Evolutionary conservation across 2,329 filamentous ascomycete species (phyloP).

Genomic region (Aspergillus clavatus): DNA sequence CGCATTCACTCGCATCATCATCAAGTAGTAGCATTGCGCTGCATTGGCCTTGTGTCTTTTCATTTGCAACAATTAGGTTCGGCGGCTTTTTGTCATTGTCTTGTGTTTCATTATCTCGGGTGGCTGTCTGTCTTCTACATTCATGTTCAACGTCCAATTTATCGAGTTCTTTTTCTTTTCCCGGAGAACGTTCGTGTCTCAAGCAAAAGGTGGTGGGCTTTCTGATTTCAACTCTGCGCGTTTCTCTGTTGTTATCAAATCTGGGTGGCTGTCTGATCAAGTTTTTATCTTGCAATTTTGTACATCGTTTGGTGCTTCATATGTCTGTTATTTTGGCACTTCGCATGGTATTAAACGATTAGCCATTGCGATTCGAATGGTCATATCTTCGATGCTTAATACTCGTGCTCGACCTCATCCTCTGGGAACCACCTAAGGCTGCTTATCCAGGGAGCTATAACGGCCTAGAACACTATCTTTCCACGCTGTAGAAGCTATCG

Average conservation of each 20-base stretch:
- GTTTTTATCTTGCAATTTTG: conserved; percentile 8
- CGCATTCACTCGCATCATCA: not conserved
- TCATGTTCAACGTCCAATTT: not conserved
- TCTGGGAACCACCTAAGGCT: too few species aligned
- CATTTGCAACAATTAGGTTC: not conserved
- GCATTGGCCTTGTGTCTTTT: not conserved
- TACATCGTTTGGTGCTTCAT: conserved; percentile 6
- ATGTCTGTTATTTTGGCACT: conserved; percentile 4
- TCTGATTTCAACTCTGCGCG: conserved; percentile 9
- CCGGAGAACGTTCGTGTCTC: not conserved
- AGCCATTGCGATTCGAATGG: not conserved
- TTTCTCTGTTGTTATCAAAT: conserved; percentile 18
- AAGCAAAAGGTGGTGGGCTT: conserved; percentile 11
- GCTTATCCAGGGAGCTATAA: too few species aligned
- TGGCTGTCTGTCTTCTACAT: conserved; percentile 22
- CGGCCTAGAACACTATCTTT: too few species aligned
- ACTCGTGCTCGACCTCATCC: conserved; percentile 3
- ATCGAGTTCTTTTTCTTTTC: conserved; percentile 4
- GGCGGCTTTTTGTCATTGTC: conserved; percentile 6
- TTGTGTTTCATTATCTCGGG: conserved; percentile 19
- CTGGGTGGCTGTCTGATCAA: conserved; percentile 41
- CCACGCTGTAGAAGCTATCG: too few species aligned
- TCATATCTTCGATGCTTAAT: not conserved
- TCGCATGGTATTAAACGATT: conserved; percentile 5
- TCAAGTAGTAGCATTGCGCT: not conserved